Percentiles rank a stretch among this genome's conserved stretches.
phyloP scores from a whole-genome alignment of 176 grass and related monocot species.

The Eleusine indica region DNA sequence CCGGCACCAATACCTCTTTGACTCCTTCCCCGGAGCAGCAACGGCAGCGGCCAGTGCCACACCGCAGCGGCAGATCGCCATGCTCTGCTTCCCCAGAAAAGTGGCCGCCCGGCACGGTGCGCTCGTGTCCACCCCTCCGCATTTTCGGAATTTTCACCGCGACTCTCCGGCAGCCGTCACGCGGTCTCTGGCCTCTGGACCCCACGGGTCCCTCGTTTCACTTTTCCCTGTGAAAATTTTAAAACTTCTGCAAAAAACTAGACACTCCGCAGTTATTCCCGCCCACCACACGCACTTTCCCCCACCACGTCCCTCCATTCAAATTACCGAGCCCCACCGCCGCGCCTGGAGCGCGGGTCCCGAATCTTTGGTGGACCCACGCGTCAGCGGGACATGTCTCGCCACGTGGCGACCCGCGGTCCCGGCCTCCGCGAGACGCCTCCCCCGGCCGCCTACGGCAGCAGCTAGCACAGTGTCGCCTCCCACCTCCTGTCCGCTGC shows the following conservation, averaged over 20 bases:
- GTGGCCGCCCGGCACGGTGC: conserved; percentile 10
- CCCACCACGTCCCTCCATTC: conserved; percentile 11
- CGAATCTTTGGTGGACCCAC: background rate
- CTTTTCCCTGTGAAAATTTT: conserved; percentile 18
- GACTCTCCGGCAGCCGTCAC: background rate
- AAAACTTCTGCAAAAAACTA: conserved; percentile 13
- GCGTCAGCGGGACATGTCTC: background rate
- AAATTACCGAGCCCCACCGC: conserved; percentile 41
- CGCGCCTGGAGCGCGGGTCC: background rate
- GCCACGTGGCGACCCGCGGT: background rate
- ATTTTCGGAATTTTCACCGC: conserved; percentile 16
- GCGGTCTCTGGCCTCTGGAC: background rate
- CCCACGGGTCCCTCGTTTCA: conserved; percentile 11
- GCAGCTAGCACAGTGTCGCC: conserved; percentile 20
- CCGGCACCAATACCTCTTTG: conserved; percentile 1
- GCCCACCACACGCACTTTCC: conserved; percentile 44
- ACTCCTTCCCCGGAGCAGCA: background rate
- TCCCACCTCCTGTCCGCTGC: conserved; percentile 15
- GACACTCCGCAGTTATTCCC: conserved; percentile 62
- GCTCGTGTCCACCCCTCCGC: conserved; percentile 29
- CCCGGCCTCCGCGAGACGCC: background rate
- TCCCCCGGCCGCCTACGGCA: background rate
- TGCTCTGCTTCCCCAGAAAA: conserved; percentile 24
- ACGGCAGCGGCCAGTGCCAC: background rate
- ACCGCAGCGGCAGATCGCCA: conserved; percentile 19